Evolutionary conservation across 2,329 filamentous ascomycete species (phyloP).

Genomic region (Cercospora zeae-maydis): DNA sequence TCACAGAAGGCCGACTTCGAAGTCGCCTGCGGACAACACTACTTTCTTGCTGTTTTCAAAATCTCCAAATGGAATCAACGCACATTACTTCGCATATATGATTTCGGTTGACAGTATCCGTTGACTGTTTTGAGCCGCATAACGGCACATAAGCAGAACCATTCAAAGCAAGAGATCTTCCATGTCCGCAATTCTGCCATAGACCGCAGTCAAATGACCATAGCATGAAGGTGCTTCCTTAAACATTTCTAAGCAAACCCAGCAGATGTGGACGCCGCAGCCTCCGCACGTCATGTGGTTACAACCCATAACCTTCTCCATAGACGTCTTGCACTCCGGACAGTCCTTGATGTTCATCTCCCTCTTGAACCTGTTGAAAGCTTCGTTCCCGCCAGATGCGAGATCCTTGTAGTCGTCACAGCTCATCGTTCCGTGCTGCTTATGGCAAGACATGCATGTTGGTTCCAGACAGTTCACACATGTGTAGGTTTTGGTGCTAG

Average conservation of each 20-base stretch:
- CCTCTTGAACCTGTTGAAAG: not conserved
- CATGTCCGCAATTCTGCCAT: not conserved
- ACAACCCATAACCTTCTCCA: not conserved
- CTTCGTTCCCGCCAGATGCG: not conserved
- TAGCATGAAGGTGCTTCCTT: not conserved
- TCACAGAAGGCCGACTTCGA: not conserved
- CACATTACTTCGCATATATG: not conserved
- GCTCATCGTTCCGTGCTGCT: not conserved
- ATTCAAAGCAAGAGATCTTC: not conserved
- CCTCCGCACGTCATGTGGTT: not conserved
- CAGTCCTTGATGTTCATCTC: not conserved
- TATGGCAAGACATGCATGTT: not conserved
- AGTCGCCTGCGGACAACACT: not conserved
- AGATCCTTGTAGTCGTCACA: not conserved
- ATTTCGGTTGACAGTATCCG: not conserved
- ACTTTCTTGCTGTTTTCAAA: not conserved
- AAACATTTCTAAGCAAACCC: constrained; percentile 1
- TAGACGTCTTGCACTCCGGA: not conserved
- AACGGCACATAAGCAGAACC: not conserved
- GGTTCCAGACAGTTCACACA: not conserved
- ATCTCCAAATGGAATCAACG: not conserved
- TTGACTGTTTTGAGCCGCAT: not conserved
- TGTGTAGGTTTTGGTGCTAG: not conserved
- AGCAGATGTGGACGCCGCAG: not conserved
- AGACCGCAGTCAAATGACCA: not conserved